Evolutionary conservation across 495 filamentous ascomycete genomes (phyloP).

Genomic region (Lophiostoma macrostomum): DNA sequence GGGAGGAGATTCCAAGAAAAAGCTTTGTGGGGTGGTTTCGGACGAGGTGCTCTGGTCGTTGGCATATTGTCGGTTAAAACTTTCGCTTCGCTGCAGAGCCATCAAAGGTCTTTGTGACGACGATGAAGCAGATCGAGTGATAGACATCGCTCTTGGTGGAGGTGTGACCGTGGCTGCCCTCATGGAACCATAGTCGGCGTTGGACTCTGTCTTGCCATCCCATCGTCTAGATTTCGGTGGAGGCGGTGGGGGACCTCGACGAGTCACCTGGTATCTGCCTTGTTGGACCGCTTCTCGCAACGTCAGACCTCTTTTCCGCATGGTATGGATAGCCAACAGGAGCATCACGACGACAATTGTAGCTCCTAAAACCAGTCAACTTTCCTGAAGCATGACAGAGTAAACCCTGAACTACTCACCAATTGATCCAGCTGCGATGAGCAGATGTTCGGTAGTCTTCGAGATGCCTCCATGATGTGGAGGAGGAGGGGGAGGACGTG

Average conservation of each 20-base stretch:
- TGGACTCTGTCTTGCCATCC: constrained; percentile 10
- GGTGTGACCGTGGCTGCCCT: constrained; percentile 5
- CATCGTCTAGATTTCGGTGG: constrained; percentile 2
- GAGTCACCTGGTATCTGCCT: constrained; percentile 14
- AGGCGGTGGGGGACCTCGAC: constrained; percentile 18
- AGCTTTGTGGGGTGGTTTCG: constrained; percentile 11
- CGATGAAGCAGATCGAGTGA: constrained; percentile 21
- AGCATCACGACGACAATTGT: constrained; percentile 32
- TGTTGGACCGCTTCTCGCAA: constrained; percentile 21
- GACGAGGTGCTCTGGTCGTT: constrained; percentile 3
- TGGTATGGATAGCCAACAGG: constrained; percentile 26
- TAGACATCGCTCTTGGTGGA: constrained; percentile 5
- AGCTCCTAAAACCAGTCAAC: constrained; percentile 18
- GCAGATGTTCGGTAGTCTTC: constrained; percentile 26
- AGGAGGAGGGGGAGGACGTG: constrained; percentile 12
- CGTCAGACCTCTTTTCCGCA: constrained; percentile 30
- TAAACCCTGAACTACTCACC: no score
- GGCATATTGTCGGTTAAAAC: constrained; percentile 12
- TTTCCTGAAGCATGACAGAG: no score
- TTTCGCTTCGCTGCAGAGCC: constrained; percentile 18
- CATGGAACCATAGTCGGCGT: constrained; percentile 14
- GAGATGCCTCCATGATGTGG: constrained; percentile 25
- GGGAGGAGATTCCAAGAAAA: constrained; percentile 28
- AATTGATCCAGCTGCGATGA: constrained; percentile 35
- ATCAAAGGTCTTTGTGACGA: constrained; percentile 30